A percentile compares a stretch with the other conserved stretches of the same genome.
These are phyloP conservation scores for Camelina hispida DNA, from an alignment of 345 rosid genomes.

Conservation along the genomic window DNA sequence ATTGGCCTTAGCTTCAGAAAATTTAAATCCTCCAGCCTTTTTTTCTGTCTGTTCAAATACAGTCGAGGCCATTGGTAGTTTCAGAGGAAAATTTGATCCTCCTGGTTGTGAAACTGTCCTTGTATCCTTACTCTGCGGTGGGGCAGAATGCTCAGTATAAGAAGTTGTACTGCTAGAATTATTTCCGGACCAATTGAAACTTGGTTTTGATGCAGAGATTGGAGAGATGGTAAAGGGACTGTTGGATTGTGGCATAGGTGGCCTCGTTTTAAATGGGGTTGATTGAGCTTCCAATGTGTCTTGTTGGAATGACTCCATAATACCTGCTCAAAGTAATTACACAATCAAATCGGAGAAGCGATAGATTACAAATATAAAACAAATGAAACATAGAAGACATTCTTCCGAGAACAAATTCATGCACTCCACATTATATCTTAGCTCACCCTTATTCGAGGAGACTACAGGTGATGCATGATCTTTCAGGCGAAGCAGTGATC, in stretches of 20 bases:
- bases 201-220: constrained; percentile 45
- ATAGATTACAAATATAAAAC: neutral
- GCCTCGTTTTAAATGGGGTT: constrained; percentile 46
- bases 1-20: constrained; percentile 44
- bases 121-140: constrained; percentile 43
- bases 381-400: constrained; percentile 22
- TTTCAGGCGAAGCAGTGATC: constrained; percentile 48
- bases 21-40: constrained; percentile 48
- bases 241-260: constrained; percentile 47
- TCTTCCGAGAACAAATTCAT: constrained; percentile 21
- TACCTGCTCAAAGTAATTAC: constrained; percentile 49
- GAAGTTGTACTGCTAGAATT: constrained; percentile 41
- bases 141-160: constrained; percentile 46
- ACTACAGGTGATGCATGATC: constrained; percentile 54
- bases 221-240: constrained; percentile 44
- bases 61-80: constrained; percentile 39
- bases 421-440: constrained; percentile 28
- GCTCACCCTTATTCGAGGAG: constrained; percentile 60
- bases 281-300: constrained; percentile 51
- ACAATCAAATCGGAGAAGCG: constrained; percentile 20
- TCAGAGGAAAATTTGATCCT: constrained; percentile 46
- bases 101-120: constrained; percentile 49
- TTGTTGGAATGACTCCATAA: constrained; percentile 44
- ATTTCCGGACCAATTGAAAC: constrained; percentile 42
- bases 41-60: constrained; percentile 43